These are phyloP conservation scores for Lachnellula hyalina DNA, from an alignment of 2,329 filamentous ascomycete genomes.

Conservation along the genomic window DNA sequence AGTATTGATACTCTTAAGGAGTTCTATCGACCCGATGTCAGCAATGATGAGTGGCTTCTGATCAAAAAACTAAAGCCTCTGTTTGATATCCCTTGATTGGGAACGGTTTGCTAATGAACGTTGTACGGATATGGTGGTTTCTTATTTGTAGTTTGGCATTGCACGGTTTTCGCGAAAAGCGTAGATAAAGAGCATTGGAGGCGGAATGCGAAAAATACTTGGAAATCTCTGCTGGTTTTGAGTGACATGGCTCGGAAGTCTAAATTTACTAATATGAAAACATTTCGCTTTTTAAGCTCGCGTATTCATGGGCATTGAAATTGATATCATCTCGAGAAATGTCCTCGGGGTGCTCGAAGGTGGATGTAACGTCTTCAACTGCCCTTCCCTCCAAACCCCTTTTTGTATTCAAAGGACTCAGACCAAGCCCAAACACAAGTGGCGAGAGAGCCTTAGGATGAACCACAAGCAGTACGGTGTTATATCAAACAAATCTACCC, in stretches of 20 bases:
- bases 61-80: conserved; percentile 93
- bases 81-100: conserved; percentile 64
- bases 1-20: conserved; percentile 96
- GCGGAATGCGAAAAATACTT: neutral
- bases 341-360: too few relatives aligned
- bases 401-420: too few relatives aligned
- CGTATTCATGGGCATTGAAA: too few relatives aligned
- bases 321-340: too few relatives aligned
- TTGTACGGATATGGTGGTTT: conserved; percentile 3
- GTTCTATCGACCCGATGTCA: conserved; percentile 83
- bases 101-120: neutral
- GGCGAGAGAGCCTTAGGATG: too few relatives aligned
- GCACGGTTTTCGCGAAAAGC: neutral
- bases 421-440: too few relatives aligned
- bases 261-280: neutral
- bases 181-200: neutral
- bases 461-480: too few relatives aligned
- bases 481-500: too few relatives aligned
- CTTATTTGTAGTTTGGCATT: conserved; percentile 1
- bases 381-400: too few relatives aligned
- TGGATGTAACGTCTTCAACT: too few relatives aligned
- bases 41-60: conserved; percentile 88
- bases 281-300: neutral
- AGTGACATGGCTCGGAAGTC: neutral
- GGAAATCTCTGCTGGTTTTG: neutral